phyloP scores from a whole-genome alignment of 352 stramenopile genomes.

The Phytopythium vexans region DNA sequence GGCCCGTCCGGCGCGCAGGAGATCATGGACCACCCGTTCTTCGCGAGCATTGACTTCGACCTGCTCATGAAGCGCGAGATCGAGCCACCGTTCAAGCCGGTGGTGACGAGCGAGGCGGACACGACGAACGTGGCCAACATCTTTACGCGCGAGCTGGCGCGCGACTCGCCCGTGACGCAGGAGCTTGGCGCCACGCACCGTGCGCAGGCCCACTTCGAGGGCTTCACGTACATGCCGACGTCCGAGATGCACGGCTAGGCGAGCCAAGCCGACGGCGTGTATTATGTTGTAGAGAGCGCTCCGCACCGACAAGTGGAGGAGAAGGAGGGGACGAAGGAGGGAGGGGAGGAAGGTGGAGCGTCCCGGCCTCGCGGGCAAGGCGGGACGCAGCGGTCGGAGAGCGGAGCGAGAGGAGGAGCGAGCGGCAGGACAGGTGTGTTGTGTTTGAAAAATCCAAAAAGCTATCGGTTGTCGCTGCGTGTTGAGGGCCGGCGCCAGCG shows the following conservation, averaged over 20 bases:
- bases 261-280: neutral
- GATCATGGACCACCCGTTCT: slow-evolving; percentile 90
- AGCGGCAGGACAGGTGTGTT: too few species aligned
- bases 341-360: too few species aligned
- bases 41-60: slow-evolving; percentile 85
- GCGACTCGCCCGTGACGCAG: slow-evolving; percentile 87
- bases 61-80: slow-evolving; percentile 75
- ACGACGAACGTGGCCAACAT: slow-evolving; percentile 87
- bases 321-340: too few species aligned
- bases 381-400: too few species aligned
- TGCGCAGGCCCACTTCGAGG: slow-evolving; percentile 89
- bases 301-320: neutral
- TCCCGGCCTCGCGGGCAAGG: too few species aligned
- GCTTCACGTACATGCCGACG: slow-evolving; percentile 91
- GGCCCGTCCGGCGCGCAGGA: slow-evolving; percentile 82
- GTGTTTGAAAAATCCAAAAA: too few species aligned
- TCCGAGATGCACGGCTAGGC: slow-evolving; percentile 43
- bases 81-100: slow-evolving; percentile 85
- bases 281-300: slow-evolving; percentile 3
- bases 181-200: slow-evolving; percentile 79
- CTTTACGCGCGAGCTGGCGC: slow-evolving; percentile 80
- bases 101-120: slow-evolving; percentile 80
- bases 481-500: too few species aligned
- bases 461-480: too few species aligned
- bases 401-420: too few species aligned